Evolutionary conservation across 257 asterid genomes (phyloP).

Genomic region (Primulina eburnea): DNA sequence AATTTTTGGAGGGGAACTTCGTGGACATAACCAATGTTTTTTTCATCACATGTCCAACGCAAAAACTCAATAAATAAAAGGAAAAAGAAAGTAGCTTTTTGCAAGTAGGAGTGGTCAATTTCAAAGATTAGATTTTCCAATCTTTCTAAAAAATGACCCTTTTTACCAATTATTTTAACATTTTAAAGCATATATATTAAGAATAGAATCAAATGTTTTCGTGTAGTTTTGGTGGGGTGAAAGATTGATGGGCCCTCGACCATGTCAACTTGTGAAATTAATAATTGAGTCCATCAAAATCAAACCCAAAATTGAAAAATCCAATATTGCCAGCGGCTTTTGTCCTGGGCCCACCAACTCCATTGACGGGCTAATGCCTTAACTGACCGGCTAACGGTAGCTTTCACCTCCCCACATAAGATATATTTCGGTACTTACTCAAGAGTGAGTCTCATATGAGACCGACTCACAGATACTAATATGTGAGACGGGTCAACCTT

Average conservation of each 20-base stretch:
- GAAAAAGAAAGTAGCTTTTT: neutral
- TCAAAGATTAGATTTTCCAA: neutral
- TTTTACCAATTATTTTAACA: neutral
- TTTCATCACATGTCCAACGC: no score
- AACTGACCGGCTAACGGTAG: constrained; percentile 10
- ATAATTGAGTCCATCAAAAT: constrained; percentile 18
- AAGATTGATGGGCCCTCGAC: constrained; percentile 3
- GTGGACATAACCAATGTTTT: neutral
- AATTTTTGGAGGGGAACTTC: neutral
- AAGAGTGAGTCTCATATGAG: no score
- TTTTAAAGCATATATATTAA: neutral
- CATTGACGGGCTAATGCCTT: constrained; percentile 11
- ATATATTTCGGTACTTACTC: no score
- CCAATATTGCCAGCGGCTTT: neutral
- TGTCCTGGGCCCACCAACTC: neutral
- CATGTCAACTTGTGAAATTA: neutral
- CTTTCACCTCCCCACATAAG: neutral
- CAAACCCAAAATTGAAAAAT: neutral
- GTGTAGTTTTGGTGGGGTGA: neutral
- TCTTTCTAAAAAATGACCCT: neutral
- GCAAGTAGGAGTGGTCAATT: neutral
- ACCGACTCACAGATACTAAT: no score
- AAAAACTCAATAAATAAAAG: neutral
- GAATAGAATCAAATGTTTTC: neutral
- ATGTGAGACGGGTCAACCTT: no score